phyloP scores from a whole-genome alignment of 2,329 filamentous ascomycete species.

The Neoascochyta sp. region DNA sequence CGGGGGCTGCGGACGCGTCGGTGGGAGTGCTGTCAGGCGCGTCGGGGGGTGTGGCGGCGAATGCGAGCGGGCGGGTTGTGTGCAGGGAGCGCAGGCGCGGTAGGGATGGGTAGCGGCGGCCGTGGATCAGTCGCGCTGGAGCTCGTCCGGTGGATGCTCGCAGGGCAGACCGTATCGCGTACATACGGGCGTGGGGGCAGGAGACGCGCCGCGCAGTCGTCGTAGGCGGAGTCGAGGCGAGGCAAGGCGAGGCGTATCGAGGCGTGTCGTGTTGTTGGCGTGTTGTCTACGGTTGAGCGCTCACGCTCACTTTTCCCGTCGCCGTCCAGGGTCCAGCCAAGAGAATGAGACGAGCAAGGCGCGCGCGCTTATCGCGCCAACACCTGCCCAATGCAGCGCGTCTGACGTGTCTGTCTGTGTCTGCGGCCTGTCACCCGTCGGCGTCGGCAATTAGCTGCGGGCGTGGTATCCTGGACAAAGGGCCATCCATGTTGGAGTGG shows the following conservation, averaged over 20 bases:
- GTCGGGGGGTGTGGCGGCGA: constrained; percentile 26
- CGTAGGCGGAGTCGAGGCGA: too few relatives aligned
- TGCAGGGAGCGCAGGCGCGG: constrained; percentile 34
- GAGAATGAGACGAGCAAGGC: too few relatives aligned
- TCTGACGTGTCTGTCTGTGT: too few relatives aligned
- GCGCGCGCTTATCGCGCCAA: constrained; percentile 3
- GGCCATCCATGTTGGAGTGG: too few relatives aligned
- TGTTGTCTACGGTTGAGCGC: constrained; percentile 19
- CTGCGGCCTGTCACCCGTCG: too few relatives aligned
- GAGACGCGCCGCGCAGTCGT: too few relatives aligned
- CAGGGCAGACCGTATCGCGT: constrained; percentile 41
- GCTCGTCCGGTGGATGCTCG: constrained; percentile 39
- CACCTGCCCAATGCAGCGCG: too few relatives aligned
- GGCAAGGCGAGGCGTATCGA: constrained; percentile 15
- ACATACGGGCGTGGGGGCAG: constrained; percentile 37
- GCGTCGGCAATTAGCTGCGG: too few relatives aligned
- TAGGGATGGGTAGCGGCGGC: constrained; percentile 34
- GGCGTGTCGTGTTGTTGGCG: constrained; percentile 15
- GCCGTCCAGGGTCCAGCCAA: too few relatives aligned
- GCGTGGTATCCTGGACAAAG: too few relatives aligned
- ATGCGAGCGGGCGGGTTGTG: constrained; percentile 27
- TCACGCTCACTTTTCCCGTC: constrained; percentile 5
- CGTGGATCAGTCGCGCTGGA: constrained; percentile 36
- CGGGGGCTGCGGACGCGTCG: constrained; percentile 17
- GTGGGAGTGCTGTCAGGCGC: constrained; percentile 26